Conservation (phyloP, 164 flowering plant genomes). For the Tinospora cordifolia region DNA sequence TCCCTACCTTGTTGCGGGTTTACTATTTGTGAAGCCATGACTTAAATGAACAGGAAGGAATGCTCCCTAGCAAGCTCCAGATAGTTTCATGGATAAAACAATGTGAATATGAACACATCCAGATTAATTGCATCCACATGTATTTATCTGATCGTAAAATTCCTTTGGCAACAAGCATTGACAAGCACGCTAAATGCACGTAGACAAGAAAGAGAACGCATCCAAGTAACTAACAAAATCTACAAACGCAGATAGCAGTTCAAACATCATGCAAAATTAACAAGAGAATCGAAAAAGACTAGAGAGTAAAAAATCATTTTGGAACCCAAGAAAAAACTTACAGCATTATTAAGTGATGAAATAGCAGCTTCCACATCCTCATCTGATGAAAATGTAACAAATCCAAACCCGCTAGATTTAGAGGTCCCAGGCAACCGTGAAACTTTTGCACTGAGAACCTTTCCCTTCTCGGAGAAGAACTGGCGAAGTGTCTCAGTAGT, state of each 20-base stretch:
- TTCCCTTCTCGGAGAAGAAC: conserved; percentile 74
- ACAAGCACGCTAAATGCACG: not conserved
- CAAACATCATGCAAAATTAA: not conserved
- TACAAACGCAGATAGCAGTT: not conserved
- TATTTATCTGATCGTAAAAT: not conserved
- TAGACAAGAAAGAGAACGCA: not conserved
- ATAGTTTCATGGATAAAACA: no score
- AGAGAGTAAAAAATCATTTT: no score
- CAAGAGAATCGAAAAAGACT: not conserved
- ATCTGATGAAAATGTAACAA: conserved; percentile 82
- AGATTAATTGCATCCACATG: no score
- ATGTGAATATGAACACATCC: no score
- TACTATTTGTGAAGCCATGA: no score
- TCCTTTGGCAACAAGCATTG: not conserved
- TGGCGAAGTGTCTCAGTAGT: conserved; percentile 57
- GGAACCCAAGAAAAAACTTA: conserved; percentile 29
- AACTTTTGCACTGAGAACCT: conserved; percentile 79
- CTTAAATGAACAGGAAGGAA: no score
- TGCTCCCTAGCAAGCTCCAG: no score
- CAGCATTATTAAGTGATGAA: conserved; percentile 60
- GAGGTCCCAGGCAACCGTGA: conserved; percentile 82
- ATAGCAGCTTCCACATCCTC: conserved; percentile 88
- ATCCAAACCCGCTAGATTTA: conserved; percentile 79
- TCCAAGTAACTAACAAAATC: no score
- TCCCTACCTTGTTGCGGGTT: no score